Evolutionary conservation across 257 asterid genomes (phyloP), one percentile per base, ranked within the genome.

Genomic region (Nyctanthes arbortristis): DNA sequence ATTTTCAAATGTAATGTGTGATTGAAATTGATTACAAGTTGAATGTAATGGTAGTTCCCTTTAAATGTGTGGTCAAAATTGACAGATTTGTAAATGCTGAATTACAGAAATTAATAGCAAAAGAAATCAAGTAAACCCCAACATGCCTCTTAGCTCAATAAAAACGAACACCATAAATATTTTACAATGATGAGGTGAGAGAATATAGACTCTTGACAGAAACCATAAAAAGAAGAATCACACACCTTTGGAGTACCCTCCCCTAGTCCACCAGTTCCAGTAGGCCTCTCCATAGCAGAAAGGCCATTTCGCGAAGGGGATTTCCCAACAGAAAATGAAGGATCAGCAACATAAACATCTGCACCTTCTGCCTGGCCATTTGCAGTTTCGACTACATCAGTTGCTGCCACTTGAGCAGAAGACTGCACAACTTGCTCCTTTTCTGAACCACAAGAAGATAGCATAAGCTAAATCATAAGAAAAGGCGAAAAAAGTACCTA

Each of bases 181-280:
- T 9, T 31, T 7, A 47, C 56, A 28, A 18, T 10, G 70, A 28
- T 20, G 7, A 11, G 60, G 65, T 52, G 24, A 7, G n/a, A 35
- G 52, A 58, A 27, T 24, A 66, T 63, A 40, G 52, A 60, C 3
- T 39, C 32, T 64, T 61, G 27, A 35, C 34, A 64, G 16, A 57
- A 27, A 59, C 20, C 20, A n/a, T 1, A 22, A 14, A 28, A 33
- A 60, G 10, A 75, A 18, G 22, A 63, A 61, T 57, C 37, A 52
- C 76, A 61, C 65, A 94, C 99, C 97, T 89, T 89, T 67, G 99
- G 99, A 60, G 89, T 86, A 75, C 98, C 99, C 77, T 85, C 95
- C 52, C 99, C 99, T 54, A 94, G 90, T 68, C 92, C 99, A 11
- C 85, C 90, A 75, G 89, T 73, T 71, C 88, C 93, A 73, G 81